Evolutionary conservation across 2,329 filamentous ascomycete species (phyloP).

Genomic region (Sporothrix pseudoabietina): DNA sequence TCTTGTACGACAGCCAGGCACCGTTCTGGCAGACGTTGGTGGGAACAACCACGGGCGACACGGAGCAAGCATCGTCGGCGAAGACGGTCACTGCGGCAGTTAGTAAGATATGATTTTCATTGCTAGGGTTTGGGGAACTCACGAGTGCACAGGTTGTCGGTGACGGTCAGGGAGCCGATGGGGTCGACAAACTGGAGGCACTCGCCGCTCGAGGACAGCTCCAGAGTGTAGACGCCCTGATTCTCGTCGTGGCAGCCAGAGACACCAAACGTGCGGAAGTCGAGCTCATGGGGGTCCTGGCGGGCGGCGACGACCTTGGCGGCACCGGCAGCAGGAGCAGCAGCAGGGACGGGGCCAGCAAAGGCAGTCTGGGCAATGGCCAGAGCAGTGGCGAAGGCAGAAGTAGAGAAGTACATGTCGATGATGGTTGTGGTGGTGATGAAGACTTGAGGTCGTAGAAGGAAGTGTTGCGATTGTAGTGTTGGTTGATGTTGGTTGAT

Average conservation of each 20-base stretch:
- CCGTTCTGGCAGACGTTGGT: constrained; percentile 29
- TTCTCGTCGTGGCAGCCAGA: constrained; percentile 33
- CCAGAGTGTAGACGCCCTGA: constrained; percentile 35
- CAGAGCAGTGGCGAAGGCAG: constrained; percentile 21
- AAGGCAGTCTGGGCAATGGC: not conserved
- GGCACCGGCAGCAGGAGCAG: not conserved
- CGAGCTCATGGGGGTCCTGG: constrained; percentile 32
- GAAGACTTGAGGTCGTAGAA: not conserved
- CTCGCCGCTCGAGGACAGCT: constrained; percentile 20
- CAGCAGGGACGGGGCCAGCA: not conserved
- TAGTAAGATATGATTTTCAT: not conserved
- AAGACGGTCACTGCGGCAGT: constrained; percentile 30
- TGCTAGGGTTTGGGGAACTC: not conserved
- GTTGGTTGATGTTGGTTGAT: not conserved
- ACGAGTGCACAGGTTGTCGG: constrained; percentile 31
- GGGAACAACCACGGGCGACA: not conserved
- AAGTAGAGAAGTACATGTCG: constrained; percentile 30
- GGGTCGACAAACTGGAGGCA: constrained; percentile 30
- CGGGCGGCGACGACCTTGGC: not conserved
- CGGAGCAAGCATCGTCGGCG: constrained; percentile 23
- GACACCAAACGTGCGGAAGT: constrained; percentile 35
- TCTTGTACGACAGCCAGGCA: constrained; percentile 32
- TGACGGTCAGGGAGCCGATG: constrained; percentile 30
- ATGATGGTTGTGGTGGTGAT: not conserved
- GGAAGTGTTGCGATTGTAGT: not conserved